Percentiles rank a stretch among this genome's conserved stretches.
These are phyloP conservation scores for Coleophoma cylindrospora DNA, from an alignment of 2,329 filamentous ascomycete genomes.

Conservation along the genomic window DNA sequence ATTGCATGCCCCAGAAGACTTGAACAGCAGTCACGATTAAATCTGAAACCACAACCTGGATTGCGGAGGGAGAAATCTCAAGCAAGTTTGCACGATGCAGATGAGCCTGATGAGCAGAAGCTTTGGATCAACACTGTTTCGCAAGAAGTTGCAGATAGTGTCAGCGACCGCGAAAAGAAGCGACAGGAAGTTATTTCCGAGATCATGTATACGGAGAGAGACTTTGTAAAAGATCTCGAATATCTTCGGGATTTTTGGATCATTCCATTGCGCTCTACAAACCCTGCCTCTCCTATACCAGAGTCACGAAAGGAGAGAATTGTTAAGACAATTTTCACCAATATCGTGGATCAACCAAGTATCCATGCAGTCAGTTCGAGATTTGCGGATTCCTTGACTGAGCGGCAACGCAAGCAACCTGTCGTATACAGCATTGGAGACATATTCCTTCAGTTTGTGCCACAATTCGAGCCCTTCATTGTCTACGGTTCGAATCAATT, in stretches of 20 bases:
- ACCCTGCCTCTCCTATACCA: constrained; percentile 75
- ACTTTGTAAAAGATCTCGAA: constrained; percentile 98
- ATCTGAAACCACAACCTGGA: constrained; percentile 87
- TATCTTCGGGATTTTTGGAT: constrained; percentile 99
- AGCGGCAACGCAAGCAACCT: constrained; percentile 83
- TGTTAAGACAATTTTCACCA: constrained; percentile 91
- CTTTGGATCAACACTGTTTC: constrained; percentile 99
- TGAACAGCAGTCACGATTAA: constrained; percentile 91
- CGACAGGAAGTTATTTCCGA: constrained; percentile 97
- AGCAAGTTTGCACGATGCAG: constrained; percentile 76
- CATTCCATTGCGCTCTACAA: constrained; percentile 74
- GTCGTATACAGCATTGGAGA: constrained; percentile 89
- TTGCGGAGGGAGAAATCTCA: constrained; percentile 62
- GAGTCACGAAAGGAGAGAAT: constrained; percentile 83
- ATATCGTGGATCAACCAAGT: constrained; percentile 76
- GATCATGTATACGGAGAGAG: constrained; percentile 96
- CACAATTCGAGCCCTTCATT: constrained; percentile 93
- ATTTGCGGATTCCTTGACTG: constrained; percentile 82
- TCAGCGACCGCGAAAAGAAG: constrained; percentile 91
- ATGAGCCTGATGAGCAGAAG: constrained; percentile 92
- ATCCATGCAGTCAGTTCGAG: constrained; percentile 88
- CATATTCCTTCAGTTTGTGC: constrained; percentile 88
- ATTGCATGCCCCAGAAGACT: constrained; percentile 92
- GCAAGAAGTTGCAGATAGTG: constrained; percentile 86
- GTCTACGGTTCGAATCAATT: constrained; percentile 93